A percentile compares a stretch with the other conserved stretches of the same genome.
These are phyloP conservation scores for Rusavskia elegans DNA, from an alignment of 495 filamentous ascomycete genomes.

Conservation along the genomic window DNA sequence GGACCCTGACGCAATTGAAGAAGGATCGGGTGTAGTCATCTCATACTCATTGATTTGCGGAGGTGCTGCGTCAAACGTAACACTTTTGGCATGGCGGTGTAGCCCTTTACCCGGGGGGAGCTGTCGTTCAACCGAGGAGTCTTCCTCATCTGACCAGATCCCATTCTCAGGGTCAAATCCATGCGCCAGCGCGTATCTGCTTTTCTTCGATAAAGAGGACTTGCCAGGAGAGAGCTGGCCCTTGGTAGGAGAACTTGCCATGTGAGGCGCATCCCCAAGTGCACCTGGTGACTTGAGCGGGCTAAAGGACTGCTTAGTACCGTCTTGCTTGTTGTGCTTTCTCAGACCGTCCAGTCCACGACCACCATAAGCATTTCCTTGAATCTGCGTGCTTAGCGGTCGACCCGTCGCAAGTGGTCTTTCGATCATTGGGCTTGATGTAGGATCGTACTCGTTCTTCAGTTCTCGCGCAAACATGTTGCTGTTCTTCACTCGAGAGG, in stretches of 20 bases:
- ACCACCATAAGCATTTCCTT: constrained; percentile 44
- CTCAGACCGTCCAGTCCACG: constrained; percentile 30
- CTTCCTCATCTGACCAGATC: constrained; percentile 54
- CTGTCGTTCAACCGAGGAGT: constrained; percentile 31
- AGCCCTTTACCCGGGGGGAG: constrained; percentile 41
- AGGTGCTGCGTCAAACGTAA: constrained; percentile 87
- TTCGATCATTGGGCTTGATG: constrained; percentile 55
- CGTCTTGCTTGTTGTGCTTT: constrained; percentile 16
- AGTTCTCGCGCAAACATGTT: constrained; percentile 83
- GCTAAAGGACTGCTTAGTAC: constrained; percentile 23
- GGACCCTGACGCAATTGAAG: constrained; percentile 73
- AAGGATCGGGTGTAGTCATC: constrained; percentile 88
- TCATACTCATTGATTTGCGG: constrained; percentile 95
- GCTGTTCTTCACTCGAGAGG: constrained; percentile 91
- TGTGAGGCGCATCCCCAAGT: constrained; percentile 6
- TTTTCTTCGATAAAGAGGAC: constrained; percentile 59
- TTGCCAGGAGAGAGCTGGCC: constrained; percentile 66
- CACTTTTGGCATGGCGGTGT: constrained; percentile 80
- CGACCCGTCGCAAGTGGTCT: constrained; percentile 55
- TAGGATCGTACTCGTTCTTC: constrained; percentile 78
- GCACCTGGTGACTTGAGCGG: constrained; percentile 16
- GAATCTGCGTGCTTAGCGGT: constrained; percentile 40
- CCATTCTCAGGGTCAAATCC: constrained; percentile 56
- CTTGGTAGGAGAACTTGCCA: constrained; percentile 50
- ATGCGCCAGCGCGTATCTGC: constrained; percentile 41